These are phyloP conservation scores for Chaetomium fimeti DNA, from an alignment of 495 filamentous ascomycete genomes.

Conservation along the genomic window DNA sequence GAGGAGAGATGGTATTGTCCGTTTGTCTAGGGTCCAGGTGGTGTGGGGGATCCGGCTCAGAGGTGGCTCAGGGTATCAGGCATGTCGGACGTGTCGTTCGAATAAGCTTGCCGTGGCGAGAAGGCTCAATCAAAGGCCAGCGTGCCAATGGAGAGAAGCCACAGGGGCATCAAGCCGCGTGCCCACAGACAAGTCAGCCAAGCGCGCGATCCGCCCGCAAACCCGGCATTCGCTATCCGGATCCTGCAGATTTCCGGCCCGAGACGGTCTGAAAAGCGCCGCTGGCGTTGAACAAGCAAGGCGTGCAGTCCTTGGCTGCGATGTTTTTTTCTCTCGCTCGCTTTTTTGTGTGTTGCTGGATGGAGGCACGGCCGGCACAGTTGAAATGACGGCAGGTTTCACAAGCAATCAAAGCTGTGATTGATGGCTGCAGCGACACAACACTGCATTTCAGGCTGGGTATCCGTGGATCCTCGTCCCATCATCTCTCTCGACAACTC, in stretches of 20 bases:
- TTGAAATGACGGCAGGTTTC: constrained; percentile 4
- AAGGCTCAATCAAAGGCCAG: constrained; percentile 13
- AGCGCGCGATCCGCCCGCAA: constrained; percentile 11
- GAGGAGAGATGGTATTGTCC: constrained; percentile 7
- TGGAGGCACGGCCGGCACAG: constrained; percentile 12
- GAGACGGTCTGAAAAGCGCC: neutral
- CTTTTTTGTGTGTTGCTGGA: constrained; percentile 2
- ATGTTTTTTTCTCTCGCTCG: neutral
- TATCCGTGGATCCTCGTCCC: neutral
- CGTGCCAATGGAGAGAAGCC: constrained; percentile 27
- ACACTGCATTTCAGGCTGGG: constrained; percentile 1
- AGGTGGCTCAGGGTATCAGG: constrained; percentile 7
- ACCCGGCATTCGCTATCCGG: constrained; percentile 15
- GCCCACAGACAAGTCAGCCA: constrained; percentile 4
- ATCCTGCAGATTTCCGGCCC: constrained; percentile 11
- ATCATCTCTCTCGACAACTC: neutral
- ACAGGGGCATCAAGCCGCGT: constrained; percentile 15
- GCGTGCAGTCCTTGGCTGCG: neutral
- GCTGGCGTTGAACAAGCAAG: constrained; percentile 3
- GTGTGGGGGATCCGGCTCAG: constrained; percentile 5
- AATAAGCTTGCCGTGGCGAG: constrained; percentile 25
- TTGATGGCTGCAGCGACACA: neutral
- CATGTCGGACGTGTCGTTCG: constrained; percentile 16
- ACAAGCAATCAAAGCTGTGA: neutral
- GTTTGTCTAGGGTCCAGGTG: constrained; percentile 9